phyloP scores from a whole-genome alignment of 352 stramenopile genomes.

The Blastocystis sp. region DNA sequence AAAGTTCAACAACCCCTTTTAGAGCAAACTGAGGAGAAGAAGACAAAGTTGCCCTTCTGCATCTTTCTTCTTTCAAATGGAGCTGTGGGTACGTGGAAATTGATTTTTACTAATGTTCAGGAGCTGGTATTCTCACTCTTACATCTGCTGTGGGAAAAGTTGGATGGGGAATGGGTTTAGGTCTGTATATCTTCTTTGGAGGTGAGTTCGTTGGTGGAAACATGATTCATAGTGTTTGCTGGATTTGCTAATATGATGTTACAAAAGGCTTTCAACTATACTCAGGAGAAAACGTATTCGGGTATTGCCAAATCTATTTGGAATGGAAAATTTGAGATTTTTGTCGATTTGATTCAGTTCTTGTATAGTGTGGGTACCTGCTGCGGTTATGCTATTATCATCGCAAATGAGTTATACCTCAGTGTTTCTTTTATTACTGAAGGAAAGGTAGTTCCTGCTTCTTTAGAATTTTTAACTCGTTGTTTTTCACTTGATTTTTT shows the following conservation, averaged over 20 bases:
- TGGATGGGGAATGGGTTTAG: slow-evolving; percentile 36
- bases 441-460: slow-evolving; percentile 12
- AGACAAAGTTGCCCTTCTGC: slow-evolving; percentile 43
- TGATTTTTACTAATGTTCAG: background rate
- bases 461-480: slow-evolving; percentile 25
- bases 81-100: background rate
- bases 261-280: slow-evolving; percentile 44
- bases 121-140: slow-evolving; percentile 62
- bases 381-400: slow-evolving; percentile 62
- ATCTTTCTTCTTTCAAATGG: slow-evolving; percentile 52
- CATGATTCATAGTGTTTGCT: background rate
- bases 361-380: slow-evolving; percentile 46
- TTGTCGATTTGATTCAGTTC: slow-evolving; percentile 60
- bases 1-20: background rate
- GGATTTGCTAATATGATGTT: slow-evolving; percentile 66
- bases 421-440: slow-evolving; percentile 48
- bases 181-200: slow-evolving; percentile 57
- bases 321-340: slow-evolving; percentile 4
- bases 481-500: background rate
- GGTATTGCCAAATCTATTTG: slow-evolving; percentile 37
- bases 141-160: slow-evolving; percentile 49
- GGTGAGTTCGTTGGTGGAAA: background rate
- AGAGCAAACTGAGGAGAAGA: slow-evolving; percentile 20
- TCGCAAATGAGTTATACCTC: slow-evolving; percentile 45
- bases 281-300: slow-evolving; percentile 40